Base-by-base conservation (phyloP, 768 basidiomycete genomes). In the Lactarius akahatsu region DNA sequence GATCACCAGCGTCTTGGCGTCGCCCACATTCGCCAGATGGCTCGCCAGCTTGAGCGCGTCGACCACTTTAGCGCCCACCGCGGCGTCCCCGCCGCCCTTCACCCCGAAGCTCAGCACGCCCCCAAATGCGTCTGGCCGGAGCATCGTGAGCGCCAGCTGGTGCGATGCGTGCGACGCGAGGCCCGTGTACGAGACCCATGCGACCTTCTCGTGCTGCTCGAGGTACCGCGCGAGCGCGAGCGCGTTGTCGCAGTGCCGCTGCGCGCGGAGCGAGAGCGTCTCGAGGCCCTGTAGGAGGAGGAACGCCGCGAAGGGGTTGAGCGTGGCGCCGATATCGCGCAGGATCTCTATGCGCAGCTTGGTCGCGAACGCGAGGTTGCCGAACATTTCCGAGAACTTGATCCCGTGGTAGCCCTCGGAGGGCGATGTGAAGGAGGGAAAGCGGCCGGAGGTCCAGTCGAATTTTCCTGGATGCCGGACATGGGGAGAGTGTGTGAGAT, bases 111-210 rank as follows among this genome's bases (percentile, higher is more conserved):
- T 90, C 59, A 94, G 76, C 70, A 94, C 82, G 26, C 91, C 92
- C 4, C 91, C 89, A 65, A 80, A 93, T 2, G 79, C 76, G 63
- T 82, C 80, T n/a, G 74, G 74, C 5, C 87, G 80, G 60, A 92
- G 77, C 40, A 86, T 77, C 65, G 81, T 78, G 71, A 81, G 79
- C 13, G 91, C 91, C 7, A 81, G 73, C 56, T 76, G 75, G 75
- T 94, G 81, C 41, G 85, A 87, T 0, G 79, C 73, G 74, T 95
- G 93, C 2, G 73, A 76, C 59, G 76, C 73, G 1, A 93, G 82
- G 7, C 93, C 93, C 50, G 87, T 82, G 72, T 94, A 95, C 0
- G 86, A 87, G 1, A 93, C 88, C 91, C 90, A 94, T 1, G 83
- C 76, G 43, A 94, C 83, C 38, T 82, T 80, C 9, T 85, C 82